Evolutionary conservation across 2,329 filamentous ascomycete species (phyloP), one percentile per base, ranked within the genome.

Genomic region (Escovopsis sp.): DNA sequence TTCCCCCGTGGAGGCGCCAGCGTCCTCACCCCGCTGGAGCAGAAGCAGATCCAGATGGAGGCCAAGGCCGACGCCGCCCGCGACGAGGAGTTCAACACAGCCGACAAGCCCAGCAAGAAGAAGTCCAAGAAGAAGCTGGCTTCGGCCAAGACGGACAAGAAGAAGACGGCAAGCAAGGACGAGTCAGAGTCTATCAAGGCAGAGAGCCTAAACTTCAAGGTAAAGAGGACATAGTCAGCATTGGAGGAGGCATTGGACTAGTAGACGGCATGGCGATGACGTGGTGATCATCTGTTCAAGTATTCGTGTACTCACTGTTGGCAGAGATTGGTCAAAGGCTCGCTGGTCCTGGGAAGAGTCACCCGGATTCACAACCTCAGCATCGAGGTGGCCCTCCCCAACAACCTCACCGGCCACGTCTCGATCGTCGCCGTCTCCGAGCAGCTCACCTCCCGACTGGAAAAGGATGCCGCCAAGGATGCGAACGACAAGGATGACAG

Each of bases 1-100:
- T 98, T 98, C 50, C 88, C 90, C 45, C 76, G 90, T 67, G 90
- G 90, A 37, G 92, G 90, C 30, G 88, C 76, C 35, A 92, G 84
- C 52, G 69, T 94, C 35, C 63, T 98, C 53, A 94, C 90, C 2
- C 87, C 90, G 15, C 65, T 98, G 35, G 90, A 98, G 56, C 82
- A 92, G 54, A 94, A 94, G 62, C 85, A 96, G 58, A 96, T 98
- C 43, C 80, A 90, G 49, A 79, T 92, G 39, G 81, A 96, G 58
- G 90, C 90, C 31, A 90, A 82, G 52, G 78, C 80, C 48, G 90
- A 98, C 64, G 90, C 87, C 28, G 64, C 92, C 27, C 90, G 88
- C 53, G 90, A 96, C 58, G 79, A 92, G 48, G 70, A 79, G 45
- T 72, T 72, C 33, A 60, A 63, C 34, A 66, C 68, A 38, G 58